Evolutionary conservation across 2,329 filamentous ascomycete genomes (phyloP).

Genomic region (Phoma sp.): DNA sequence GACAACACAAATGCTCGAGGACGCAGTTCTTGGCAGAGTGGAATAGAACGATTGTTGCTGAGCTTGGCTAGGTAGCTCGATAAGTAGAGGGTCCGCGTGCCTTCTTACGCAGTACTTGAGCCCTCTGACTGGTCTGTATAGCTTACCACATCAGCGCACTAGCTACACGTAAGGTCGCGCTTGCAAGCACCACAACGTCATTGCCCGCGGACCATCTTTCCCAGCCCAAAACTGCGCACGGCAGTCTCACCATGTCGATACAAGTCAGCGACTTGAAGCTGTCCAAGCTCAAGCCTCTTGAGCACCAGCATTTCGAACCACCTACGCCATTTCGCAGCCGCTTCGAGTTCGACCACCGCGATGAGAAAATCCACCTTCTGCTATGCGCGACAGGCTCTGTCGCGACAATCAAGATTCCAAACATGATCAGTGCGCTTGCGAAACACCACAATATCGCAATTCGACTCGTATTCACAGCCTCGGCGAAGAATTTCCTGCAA

Average conservation of each 20-base stretch:
- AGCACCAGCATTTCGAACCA: constrained; percentile 29
- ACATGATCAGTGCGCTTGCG: constrained; percentile 61
- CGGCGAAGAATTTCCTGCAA: constrained; percentile 75
- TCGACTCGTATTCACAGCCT: constrained; percentile 79
- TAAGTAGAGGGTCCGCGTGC: no score
- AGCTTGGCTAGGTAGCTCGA: no score
- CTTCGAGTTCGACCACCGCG: constrained; percentile 34
- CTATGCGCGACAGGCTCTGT: constrained; percentile 74
- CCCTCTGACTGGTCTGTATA: constrained; percentile 1
- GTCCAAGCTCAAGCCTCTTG: constrained; percentile 35
- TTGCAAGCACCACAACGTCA: constrained; percentile 9
- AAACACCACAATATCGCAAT: constrained; percentile 69
- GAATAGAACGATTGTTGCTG: no score
- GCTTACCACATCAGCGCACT: constrained; percentile 18
- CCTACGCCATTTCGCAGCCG: constrained; percentile 20
- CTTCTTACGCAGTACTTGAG: constrained; percentile 12
- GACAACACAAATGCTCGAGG: not conserved
- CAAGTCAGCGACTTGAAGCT: constrained; percentile 35
- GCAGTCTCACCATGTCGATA: constrained; percentile 28
- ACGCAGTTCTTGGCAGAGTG: not conserved
- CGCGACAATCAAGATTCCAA: constrained; percentile 79
- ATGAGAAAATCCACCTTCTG: constrained; percentile 61
- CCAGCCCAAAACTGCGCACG: not conserved
- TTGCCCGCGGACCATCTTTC: constrained; percentile 11
- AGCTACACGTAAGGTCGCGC: not conserved